Percentiles rank a stretch among this genome's conserved stretches.
phyloP scores from a whole-genome alignment of 2,329 filamentous ascomycete species.

The Verticillium nonalfalfae region DNA sequence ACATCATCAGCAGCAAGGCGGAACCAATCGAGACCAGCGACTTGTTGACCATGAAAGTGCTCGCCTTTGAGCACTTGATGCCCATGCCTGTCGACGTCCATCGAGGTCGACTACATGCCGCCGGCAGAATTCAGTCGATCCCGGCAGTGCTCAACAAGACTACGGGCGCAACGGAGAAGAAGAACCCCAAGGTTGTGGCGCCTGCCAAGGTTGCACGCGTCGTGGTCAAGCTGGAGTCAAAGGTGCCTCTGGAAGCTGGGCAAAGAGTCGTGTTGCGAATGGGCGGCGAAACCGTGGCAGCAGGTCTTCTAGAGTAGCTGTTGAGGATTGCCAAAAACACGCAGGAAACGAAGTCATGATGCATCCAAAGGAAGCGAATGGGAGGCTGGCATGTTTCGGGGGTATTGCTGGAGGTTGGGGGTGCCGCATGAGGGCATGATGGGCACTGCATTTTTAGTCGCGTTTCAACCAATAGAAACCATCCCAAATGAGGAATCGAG shows the following conservation, averaged over 20 bases:
- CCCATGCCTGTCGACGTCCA: slow-evolving; percentile 89
- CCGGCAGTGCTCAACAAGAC: slow-evolving; percentile 72
- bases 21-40: slow-evolving; percentile 65
- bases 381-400: background rate
- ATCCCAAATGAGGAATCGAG: background rate
- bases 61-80: slow-evolving; percentile 84
- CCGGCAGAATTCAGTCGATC: slow-evolving; percentile 68
- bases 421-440: background rate
- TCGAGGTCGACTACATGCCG: slow-evolving; percentile 71
- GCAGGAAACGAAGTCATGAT: background rate
- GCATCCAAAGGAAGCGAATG: background rate
- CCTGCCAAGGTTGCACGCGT: slow-evolving; percentile 74
- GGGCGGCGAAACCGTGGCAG: slow-evolving; percentile 78
- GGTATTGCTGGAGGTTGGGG: background rate
- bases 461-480: background rate
- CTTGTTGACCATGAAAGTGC: slow-evolving; percentile 72
- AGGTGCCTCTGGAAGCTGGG: slow-evolving; percentile 74
- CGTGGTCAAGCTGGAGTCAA: slow-evolving; percentile 64
- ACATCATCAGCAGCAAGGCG: slow-evolving; percentile 71
- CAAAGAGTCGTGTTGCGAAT: slow-evolving; percentile 75
- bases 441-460: background rate
- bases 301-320: slow-evolving; percentile 70
- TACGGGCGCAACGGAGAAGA: slow-evolving; percentile 70
- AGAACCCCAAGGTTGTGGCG: slow-evolving; percentile 77
- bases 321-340: background rate